These are phyloP conservation scores for Psilocybe azurescens DNA, from an alignment of 768 basidiomycete genomes.

Conservation along the genomic window DNA sequence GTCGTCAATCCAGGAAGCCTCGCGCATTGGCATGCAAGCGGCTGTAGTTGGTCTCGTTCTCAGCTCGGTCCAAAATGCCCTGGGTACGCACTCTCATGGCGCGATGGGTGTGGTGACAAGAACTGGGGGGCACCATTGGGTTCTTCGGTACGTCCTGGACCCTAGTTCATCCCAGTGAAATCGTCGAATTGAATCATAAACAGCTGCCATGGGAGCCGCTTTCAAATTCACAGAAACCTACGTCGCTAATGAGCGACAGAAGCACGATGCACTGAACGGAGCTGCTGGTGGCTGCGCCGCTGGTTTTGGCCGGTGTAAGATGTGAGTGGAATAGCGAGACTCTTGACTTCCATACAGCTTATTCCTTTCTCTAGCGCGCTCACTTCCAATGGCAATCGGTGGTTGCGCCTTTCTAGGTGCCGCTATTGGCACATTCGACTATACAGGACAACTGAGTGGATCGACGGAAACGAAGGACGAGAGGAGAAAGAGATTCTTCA, in stretches of 20 bases:
- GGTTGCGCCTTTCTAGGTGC: conserved; percentile 82
- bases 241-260: conserved; percentile 81
- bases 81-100: conserved; percentile 77
- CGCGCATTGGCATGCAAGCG: conserved; percentile 64
- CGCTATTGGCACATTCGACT: conserved; percentile 82
- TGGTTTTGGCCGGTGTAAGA: conserved; percentile 87
- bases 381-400: conserved; percentile 80
- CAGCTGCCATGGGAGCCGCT: conserved; percentile 89
- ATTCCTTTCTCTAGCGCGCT: conserved; percentile 60
- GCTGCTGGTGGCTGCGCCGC: conserved; percentile 91
- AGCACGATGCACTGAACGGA: conserved; percentile 82
- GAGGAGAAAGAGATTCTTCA: conserved; percentile 83
- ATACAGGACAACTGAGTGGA: conserved; percentile 66
- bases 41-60: conserved; percentile 71
- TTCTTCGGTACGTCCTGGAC: conserved; percentile 80
- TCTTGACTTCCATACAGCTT: conserved; percentile 4
- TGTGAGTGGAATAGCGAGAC: conserved; percentile 46
- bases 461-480: conserved; percentile 59
- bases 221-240: conserved; percentile 84
- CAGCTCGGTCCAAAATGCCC: conserved; percentile 77
- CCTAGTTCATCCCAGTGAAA: neutral
- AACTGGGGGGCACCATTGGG: conserved; percentile 88
- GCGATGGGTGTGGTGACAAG: conserved; percentile 88
- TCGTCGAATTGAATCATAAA: conserved; percentile 3
- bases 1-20: conserved; percentile 58